Evolutionary conservation across 108 stramenopile genomes (phyloP), one percentile per base, ranked within the genome.

Genomic region (Skeletonema grethae): DNA sequence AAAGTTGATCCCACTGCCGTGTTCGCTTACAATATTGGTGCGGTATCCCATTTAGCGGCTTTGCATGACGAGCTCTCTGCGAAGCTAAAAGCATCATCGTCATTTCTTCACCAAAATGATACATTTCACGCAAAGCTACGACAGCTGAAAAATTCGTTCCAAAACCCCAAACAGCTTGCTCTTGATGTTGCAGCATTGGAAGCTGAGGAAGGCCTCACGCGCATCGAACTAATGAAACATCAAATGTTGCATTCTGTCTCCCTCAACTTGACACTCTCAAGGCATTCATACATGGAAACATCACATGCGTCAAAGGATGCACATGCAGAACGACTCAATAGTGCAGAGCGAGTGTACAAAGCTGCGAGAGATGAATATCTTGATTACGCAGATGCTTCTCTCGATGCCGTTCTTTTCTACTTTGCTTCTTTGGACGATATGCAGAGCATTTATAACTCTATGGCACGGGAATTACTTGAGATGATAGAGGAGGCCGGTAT

Each of bases 11-110:
- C 61, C 1, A n/a, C 72, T 8, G 35, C 79, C n/a, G 73, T 80
- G 34, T 80, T 80, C 55, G 73, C 79, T 4, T 80, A 63, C 35
- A 80, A 80, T 46, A 70, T 80, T 34, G 72, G 71, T 8, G 79
- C 79, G 45, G 61, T 80, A 16, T 48, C 71, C 0, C 61, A 73
- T n/a, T 46, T 80, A 46, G 71, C 79, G n/a, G 63, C 43, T 2
- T 72, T 67, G 12, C 48, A 73, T 3, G 79, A 73, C 45, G 31
- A 63, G n/a, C 25, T 73, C 43, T 34, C 36, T 12, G 67, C 79
- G 5, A 73, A 63, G 4, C n/a, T 73, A 2, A 13, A 13, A 10
- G 6, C 39, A 0, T 28, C 39, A n/a, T 57, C 67, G 34, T 32
- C 61, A 11, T 80, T 80, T 55, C 31, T 73, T 0, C 0, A 60